phyloP scores from a whole-genome alignment of 352 stramenopile species.

The Pythium guiyangense region DNA sequence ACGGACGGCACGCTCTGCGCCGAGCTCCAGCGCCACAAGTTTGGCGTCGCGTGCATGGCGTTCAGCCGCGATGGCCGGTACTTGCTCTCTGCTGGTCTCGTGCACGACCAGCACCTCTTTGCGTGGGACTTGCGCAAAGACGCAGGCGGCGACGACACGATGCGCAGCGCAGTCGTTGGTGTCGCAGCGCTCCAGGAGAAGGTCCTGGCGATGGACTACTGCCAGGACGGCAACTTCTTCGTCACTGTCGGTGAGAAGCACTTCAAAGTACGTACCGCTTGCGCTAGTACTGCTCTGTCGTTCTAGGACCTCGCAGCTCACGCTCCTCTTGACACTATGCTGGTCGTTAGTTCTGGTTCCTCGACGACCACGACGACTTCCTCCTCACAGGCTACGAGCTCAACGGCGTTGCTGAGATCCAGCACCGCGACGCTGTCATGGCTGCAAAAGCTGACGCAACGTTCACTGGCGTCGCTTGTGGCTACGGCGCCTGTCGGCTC shows the following conservation, averaged over 20 bases:
- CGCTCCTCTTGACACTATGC: too few relatives aligned
- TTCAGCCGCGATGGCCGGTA: constrained; percentile 64
- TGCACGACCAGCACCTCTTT: constrained; percentile 81
- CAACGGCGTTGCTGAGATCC: constrained; percentile 56
- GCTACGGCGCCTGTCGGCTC: constrained; percentile 39
- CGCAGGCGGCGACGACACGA: not conserved
- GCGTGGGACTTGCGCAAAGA: constrained; percentile 54
- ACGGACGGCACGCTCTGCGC: constrained; percentile 71
- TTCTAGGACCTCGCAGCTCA: too few relatives aligned
- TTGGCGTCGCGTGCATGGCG: constrained; percentile 74
- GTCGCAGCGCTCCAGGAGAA: constrained; percentile 59
- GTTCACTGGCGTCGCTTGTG: constrained; percentile 68
- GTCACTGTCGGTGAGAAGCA: constrained; percentile 80
- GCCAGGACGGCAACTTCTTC: constrained; percentile 67
- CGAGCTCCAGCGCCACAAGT: constrained; percentile 80
- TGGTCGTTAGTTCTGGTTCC: constrained; percentile 82
- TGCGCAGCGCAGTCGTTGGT: constrained; percentile 35
- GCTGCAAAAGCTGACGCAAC: constrained; percentile 54
- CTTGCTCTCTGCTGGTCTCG: constrained; percentile 68
- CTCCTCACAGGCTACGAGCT: constrained; percentile 46
- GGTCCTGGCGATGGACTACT: constrained; percentile 68
- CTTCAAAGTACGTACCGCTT: constrained; percentile 43
- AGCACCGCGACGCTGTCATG: constrained; percentile 50
- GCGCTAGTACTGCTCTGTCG: not conserved
- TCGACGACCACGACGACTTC: constrained; percentile 49